phyloP scores from a whole-genome alignment of 2,329 filamentous ascomycete genomes.

The Diaporthe nobilis region DNA sequence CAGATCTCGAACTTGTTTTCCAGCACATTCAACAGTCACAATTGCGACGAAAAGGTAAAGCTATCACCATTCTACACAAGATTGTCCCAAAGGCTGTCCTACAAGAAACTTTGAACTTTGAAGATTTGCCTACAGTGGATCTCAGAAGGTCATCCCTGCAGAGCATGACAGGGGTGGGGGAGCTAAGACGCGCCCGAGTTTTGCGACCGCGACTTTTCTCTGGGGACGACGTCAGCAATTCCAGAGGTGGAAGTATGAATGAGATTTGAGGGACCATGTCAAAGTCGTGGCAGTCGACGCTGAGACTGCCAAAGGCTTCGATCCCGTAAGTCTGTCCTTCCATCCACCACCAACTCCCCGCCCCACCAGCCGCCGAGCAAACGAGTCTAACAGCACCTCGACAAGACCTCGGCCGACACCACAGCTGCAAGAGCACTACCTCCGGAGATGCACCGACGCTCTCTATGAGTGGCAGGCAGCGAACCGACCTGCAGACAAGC shows the following conservation, averaged over 20 bases:
- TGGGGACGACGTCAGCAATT: background rate
- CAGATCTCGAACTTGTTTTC: background rate
- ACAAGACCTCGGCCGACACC: constrained; percentile 66
- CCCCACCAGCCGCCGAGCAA: background rate
- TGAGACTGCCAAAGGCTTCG: constrained; percentile 81
- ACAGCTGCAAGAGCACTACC: constrained; percentile 68
- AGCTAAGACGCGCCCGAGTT: constrained; percentile 25
- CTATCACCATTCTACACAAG: background rate
- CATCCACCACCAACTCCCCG: background rate
- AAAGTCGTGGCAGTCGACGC: constrained; percentile 80
- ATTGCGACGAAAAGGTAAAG: background rate
- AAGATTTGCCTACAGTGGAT: background rate
- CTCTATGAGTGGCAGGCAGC: constrained; percentile 89
- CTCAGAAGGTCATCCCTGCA: background rate
- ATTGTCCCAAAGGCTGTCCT: background rate
- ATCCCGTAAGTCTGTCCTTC: constrained; percentile 71
- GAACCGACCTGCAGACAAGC: constrained; percentile 65
- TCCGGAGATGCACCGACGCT: constrained; percentile 85
- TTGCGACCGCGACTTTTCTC: constrained; percentile 23
- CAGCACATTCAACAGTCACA: background rate
- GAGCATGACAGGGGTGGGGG: background rate
- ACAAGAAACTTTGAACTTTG: background rate
- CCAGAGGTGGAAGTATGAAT: constrained; percentile 24
- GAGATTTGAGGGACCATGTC: constrained; percentile 51
- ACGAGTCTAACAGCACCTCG: constrained; percentile 43